Evolutionary conservation across 2,329 filamentous ascomycete genomes (phyloP).

Genomic region (Diaporthe caulivora): DNA sequence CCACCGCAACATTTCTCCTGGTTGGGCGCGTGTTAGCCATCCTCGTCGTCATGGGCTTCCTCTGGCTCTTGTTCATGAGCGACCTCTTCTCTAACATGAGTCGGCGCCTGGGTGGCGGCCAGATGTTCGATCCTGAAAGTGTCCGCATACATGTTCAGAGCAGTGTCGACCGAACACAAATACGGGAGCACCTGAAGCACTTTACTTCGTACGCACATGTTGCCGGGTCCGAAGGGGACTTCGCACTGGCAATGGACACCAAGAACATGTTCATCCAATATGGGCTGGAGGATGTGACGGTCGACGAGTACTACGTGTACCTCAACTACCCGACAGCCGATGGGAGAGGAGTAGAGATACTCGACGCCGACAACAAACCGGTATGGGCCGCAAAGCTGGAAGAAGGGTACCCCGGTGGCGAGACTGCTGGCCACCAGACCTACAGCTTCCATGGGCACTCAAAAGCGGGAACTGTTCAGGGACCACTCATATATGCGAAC

Average conservation of each 20-base stretch:
- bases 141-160: conserved; percentile 81
- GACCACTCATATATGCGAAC: conserved; percentile 91
- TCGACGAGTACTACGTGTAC: conserved; percentile 89
- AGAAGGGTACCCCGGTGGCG: conserved; percentile 78
- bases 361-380: conserved; percentile 73
- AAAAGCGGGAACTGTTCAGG: conserved; percentile 85
- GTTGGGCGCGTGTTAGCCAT: conserved; percentile 81
- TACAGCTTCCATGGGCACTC: conserved; percentile 90
- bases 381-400: conserved; percentile 87
- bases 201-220: conserved; percentile 89
- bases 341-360: conserved; percentile 84
- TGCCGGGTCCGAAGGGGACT: conserved; percentile 94
- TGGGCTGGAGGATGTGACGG: conserved; percentile 79
- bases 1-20: conserved; percentile 67
- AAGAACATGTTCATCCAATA: conserved; percentile 80
- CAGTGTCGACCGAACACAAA: conserved; percentile 76
- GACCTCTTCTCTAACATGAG: conserved; percentile 81
- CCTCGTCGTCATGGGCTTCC: conserved; percentile 78
- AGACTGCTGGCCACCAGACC: conserved; percentile 75
- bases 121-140: conserved; percentile 86
- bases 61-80: conserved; percentile 89
- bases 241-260: conserved; percentile 86
- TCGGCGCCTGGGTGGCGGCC: conserved; percentile 71
- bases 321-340: conserved; percentile 87
- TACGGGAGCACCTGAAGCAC: conserved; percentile 80